Evolutionary conservation across 495 filamentous ascomycete genomes (phyloP), one percentile per base, ranked within the genome.

Genomic region (Neurospora pannonica): DNA sequence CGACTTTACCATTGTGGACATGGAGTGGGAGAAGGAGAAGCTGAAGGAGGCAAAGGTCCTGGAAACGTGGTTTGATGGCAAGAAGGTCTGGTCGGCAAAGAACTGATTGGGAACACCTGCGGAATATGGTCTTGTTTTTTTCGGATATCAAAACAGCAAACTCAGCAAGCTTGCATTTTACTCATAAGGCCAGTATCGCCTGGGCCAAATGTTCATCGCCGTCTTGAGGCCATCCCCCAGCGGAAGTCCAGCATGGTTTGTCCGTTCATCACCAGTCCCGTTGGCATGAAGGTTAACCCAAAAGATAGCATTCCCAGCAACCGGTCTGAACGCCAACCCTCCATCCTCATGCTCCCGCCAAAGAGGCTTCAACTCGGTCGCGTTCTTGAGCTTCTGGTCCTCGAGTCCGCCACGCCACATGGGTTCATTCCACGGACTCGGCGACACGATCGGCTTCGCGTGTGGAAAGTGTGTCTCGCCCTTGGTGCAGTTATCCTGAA

Each of bases 1-100:
- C 3, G 86, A 92, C 76, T 89, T 91, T 75, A 85, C 85, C 24
- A 82, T 91, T 6, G 79, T 89, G 8, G 86, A 91, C 69, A 90
- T 90, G 86, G 82, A 86, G 54, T 89, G 86, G 85, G 81, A 85
- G 21, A 80, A 79, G 17, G 84, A 87, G 40, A 83, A 77, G 75
- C 81, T 91, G 72, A 78, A 89, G 67, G 78, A 87, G n/a, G 87
- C 87, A 5, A 84, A 71, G 69, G 82, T 89, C 6, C 71, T 72
- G 62, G 83, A 90, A 81, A 91, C 88, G 1, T 91, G 89, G 89
- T 87, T 83, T 73, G 79, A 78, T 39, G 89, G 89, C 15, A 79
- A 75, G 70, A 87, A 81, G 73, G 85, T 89, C 43, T 90, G 82
- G 73, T 48, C 75, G 46, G 80, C 76, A 13, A 60, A 60, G 43